phyloP scores from a whole-genome alignment of 2,329 filamentous ascomycete genomes.

The Cryphonectria radicalis region DNA sequence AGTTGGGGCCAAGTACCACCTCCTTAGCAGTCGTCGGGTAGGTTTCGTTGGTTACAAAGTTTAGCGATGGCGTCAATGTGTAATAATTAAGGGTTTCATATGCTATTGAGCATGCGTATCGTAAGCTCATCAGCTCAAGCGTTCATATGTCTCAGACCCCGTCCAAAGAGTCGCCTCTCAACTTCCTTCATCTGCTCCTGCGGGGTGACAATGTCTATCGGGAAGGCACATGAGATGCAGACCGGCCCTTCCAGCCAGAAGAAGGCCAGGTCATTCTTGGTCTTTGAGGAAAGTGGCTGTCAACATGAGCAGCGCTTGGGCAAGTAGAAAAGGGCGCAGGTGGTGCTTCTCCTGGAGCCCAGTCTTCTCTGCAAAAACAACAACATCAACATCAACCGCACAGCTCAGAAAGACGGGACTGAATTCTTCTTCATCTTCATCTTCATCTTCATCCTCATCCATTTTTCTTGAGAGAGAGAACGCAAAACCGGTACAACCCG shows the following conservation, averaged over 20 bases:
- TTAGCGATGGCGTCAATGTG: background rate
- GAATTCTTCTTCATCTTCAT: background rate
- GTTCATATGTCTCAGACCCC: slow-evolving; percentile 13
- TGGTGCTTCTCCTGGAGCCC: background rate
- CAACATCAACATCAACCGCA: slow-evolving; percentile 5
- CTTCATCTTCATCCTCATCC: background rate
- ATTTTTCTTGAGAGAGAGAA: background rate
- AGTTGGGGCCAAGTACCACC: background rate
- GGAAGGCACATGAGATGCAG: slow-evolving; percentile 18
- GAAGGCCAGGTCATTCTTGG: background rate
- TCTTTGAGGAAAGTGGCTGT: slow-evolving; percentile 12
- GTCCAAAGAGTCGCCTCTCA: slow-evolving; percentile 11
- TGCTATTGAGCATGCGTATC: background rate
- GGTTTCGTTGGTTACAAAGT: background rate
- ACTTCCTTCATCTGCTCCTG: background rate
- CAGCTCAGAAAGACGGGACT: background rate
- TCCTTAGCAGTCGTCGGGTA: background rate
- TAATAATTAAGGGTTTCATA: too few species aligned
- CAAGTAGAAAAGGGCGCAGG: slow-evolving; percentile 3
- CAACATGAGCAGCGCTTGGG: slow-evolving; percentile 1
- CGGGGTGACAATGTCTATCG: slow-evolving; percentile 6
- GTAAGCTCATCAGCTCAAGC: background rate
- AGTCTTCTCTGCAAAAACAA: slow-evolving; percentile 1
- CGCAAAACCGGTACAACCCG: background rate
- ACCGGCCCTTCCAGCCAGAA: background rate